A percentile compares a stretch with the other conserved stretches of the same genome.
These are phyloP conservation scores for Aspergillus clavatus DNA, from an alignment of 2,329 filamentous ascomycete genomes.

Conservation along the genomic window DNA sequence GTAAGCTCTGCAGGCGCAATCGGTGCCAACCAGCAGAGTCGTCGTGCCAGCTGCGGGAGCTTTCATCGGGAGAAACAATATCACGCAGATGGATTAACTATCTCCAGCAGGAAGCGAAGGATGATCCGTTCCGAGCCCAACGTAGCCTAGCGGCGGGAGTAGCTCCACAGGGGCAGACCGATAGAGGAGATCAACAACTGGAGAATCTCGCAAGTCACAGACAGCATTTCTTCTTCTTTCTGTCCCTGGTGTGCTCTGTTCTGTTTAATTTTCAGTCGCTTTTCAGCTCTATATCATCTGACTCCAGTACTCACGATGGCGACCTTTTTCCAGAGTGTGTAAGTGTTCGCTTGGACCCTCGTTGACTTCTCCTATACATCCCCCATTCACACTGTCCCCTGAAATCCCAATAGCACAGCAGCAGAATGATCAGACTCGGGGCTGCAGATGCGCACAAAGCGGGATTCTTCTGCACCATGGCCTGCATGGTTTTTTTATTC, in stretches of 20 bases:
- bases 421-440: conserved; percentile 14
- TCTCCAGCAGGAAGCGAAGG: conserved; percentile 6
- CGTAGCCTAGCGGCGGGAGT: conserved; percentile 17
- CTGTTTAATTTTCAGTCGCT: neutral
- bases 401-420: conserved; percentile 16
- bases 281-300: too few relatives aligned
- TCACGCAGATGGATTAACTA: neutral
- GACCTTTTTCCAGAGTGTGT: conserved; percentile 49
- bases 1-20: neutral
- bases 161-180: conserved; percentile 20
- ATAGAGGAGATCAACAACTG: conserved; percentile 6
- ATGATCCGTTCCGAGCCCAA: conserved; percentile 24
- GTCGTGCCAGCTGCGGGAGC: neutral
- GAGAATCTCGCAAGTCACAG: neutral
- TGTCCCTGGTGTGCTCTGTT: conserved; percentile 4
- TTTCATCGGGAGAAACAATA: neutral
- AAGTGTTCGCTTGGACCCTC: conserved; percentile 23
- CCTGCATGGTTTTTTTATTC: conserved; percentile 1
- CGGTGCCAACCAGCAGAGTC: neutral
- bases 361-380: conserved; percentile 5
- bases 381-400: conserved; percentile 17
- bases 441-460: neutral
- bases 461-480: conserved; percentile 1
- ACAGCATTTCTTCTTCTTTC: neutral
- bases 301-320: conserved; percentile 35